phyloP scores from a whole-genome alignment of 176 grass and related monocot genomes.

The Cocos nucifera region DNA sequence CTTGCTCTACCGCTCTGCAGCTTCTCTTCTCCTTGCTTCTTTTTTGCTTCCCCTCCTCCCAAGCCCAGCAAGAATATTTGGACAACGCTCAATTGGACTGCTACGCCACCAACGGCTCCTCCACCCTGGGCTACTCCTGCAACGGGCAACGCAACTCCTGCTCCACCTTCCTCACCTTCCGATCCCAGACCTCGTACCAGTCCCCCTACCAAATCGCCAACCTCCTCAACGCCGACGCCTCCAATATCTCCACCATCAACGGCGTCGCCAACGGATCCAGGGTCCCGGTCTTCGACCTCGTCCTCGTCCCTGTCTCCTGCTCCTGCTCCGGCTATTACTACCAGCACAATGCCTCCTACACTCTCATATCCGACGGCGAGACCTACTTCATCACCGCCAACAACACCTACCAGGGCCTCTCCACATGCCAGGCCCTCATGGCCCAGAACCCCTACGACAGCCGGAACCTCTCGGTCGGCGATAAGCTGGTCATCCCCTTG shows the following conservation, averaged over 20 bases:
- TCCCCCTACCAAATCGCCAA: constrained; percentile 27
- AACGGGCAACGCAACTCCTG: constrained; percentile 29
- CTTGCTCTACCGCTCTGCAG: too few species aligned
- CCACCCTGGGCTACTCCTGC: constrained; percentile 79
- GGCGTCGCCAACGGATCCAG: constrained; percentile 10
- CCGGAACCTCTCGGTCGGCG: constrained; percentile 2
- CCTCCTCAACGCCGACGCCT: constrained; percentile 29
- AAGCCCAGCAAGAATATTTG: constrained; percentile 58
- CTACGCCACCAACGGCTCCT: constrained; percentile 28
- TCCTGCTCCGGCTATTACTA: constrained; percentile 42
- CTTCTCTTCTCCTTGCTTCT: too few species aligned
- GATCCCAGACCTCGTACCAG: constrained; percentile 25
- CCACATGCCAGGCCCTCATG: constrained; percentile 78
- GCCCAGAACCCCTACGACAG: constrained; percentile 53
- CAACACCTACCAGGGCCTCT: constrained; percentile 75
- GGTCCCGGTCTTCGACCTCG: constrained; percentile 23
- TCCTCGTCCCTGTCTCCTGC: constrained; percentile 46
- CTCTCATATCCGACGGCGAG: constrained; percentile 6
- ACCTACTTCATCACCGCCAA: constrained; percentile 67
- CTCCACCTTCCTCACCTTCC: constrained; percentile 49
- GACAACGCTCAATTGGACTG: constrained; percentile 36
- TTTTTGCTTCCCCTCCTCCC: neutral
- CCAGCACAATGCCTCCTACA: constrained; percentile 71
- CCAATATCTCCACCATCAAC: constrained; percentile 24
- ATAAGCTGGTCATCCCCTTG: constrained; percentile 41